Conservation (phyloP, 306 rosid species). For the Boehmeria nivea region DNA sequence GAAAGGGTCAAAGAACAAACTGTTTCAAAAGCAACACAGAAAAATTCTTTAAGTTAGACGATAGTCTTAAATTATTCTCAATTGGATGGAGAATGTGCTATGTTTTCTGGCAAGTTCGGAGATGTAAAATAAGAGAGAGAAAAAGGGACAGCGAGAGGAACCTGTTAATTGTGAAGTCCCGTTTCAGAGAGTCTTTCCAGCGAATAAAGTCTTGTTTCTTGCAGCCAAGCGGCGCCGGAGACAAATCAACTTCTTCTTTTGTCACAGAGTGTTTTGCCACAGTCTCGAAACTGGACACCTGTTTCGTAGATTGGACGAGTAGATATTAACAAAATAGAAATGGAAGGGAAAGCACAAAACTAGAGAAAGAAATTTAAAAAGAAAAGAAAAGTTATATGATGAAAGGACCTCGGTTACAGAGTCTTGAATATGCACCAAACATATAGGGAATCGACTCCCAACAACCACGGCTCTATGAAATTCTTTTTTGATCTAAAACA, state of each 20-base stretch:
- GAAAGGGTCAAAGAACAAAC: slow-evolving; percentile 86
- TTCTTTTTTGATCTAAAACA: slow-evolving; percentile 46
- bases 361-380: neutral
- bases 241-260: slow-evolving; percentile 19
- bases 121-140: too few relatives aligned
- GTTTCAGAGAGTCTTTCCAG: slow-evolving; percentile 53
- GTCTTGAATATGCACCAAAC: slow-evolving; percentile 55
- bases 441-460: slow-evolving; percentile 79
- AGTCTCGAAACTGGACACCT: slow-evolving; percentile 92
- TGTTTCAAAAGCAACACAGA: slow-evolving; percentile 44
- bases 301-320: slow-evolving; percentile 20
- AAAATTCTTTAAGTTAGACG: slow-evolving; percentile 20
- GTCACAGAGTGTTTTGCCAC: slow-evolving; percentile 28
- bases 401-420: slow-evolving; percentile 58
- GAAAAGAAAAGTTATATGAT: slow-evolving; percentile 1
- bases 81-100: too few relatives aligned
- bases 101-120: too few relatives aligned
- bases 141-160: too few relatives aligned
- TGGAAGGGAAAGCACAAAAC: neutral
- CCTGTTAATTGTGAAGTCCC: slow-evolving; percentile 94
- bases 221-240: slow-evolving; percentile 42
- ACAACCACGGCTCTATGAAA: slow-evolving; percentile 42
- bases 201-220: slow-evolving; percentile 41
- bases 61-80: neutral
- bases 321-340: slow-evolving; percentile 15